Conservation (phyloP, 192 early-diverging fungal species). For the Lunasporangiospora selenospora region DNA sequence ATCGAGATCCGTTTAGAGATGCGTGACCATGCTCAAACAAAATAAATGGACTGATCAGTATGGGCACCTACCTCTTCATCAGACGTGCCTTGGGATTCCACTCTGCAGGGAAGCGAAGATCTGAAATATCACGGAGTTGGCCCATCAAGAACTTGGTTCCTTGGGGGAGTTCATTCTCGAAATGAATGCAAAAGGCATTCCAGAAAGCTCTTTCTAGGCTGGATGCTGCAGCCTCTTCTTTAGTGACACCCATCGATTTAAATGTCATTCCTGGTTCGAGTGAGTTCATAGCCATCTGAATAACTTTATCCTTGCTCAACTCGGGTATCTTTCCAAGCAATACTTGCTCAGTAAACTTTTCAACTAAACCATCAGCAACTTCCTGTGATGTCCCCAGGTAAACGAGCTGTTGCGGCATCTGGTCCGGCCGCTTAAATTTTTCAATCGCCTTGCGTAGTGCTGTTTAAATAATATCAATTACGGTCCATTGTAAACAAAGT, state of each 20-base stretch:
- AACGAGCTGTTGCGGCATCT: slow-evolving; percentile 22
- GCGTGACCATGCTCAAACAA: not conserved
- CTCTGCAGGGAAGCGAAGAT: slow-evolving; percentile 81
- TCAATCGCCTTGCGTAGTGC: slow-evolving; percentile 30
- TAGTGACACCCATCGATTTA: slow-evolving; percentile 30
- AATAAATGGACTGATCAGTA: not conserved
- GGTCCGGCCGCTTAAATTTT: slow-evolving; percentile 16
- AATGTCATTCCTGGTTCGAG: slow-evolving; percentile 43
- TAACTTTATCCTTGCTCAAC: slow-evolving; percentile 17
- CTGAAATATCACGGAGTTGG: slow-evolving; percentile 66
- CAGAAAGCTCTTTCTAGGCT: slow-evolving; percentile 30
- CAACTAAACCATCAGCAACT: slow-evolving; percentile 10
- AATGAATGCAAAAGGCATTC: slow-evolving; percentile 30
- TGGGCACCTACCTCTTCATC: slow-evolving; percentile 64
- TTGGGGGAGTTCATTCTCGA: slow-evolving; percentile 20
- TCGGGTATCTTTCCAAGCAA: slow-evolving; percentile 21
- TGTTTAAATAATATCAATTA: not conserved
- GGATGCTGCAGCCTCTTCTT: slow-evolving; percentile 23
- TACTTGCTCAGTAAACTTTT: not conserved
- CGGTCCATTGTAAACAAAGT: not conserved
- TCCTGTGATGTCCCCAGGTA: slow-evolving; percentile 25
- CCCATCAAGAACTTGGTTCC: slow-evolving; percentile 14
- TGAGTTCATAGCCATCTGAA: slow-evolving; percentile 11
- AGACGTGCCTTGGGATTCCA: slow-evolving; percentile 78
- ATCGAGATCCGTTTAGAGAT: not conserved